phyloP scores from a whole-genome alignment of 768 basidiomycete species.

The Leccinellum rugosiceps region DNA sequence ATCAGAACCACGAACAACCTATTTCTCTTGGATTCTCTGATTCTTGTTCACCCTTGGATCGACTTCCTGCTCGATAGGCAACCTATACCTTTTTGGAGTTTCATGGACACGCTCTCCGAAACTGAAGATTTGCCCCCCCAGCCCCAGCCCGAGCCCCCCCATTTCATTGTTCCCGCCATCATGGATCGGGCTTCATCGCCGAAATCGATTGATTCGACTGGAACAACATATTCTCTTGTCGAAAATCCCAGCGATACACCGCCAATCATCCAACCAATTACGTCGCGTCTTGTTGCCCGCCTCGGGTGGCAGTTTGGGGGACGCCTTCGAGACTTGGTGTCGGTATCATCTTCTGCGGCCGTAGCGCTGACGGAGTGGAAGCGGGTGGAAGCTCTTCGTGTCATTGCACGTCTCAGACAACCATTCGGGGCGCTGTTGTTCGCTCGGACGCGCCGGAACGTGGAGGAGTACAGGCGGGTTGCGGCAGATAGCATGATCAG shows the following conservation, averaged over 20 bases:
- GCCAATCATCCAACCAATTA: no score
- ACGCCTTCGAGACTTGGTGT: no score
- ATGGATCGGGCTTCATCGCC: no score
- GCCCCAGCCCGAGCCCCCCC: no score
- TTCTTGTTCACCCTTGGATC: not conserved
- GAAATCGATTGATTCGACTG: no score
- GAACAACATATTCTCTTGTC: no score
- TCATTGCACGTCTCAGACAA: not conserved
- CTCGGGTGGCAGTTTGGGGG: no score
- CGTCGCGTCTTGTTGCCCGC: no score
- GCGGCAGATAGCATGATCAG: conserved; percentile 6
- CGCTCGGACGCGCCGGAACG: not conserved
- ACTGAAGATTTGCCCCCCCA: no score
- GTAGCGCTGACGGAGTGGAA: not conserved
- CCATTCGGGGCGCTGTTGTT: conserved; percentile 3
- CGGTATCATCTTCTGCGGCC: no score
- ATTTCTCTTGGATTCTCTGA: not conserved
- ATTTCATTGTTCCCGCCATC: no score
- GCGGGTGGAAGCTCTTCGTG: not conserved
- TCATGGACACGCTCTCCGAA: not conserved
- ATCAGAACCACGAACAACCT: not conserved
- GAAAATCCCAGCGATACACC: no score
- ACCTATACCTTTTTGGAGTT: not conserved
- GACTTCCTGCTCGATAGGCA: not conserved
- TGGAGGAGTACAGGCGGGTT: conserved; percentile 9